A percentile compares a stretch with the other conserved stretches of the same genome.
These are phyloP conservation scores for Pythium myriotylum DNA, from an alignment of 352 stramenopile genomes.

Conservation along the genomic window DNA sequence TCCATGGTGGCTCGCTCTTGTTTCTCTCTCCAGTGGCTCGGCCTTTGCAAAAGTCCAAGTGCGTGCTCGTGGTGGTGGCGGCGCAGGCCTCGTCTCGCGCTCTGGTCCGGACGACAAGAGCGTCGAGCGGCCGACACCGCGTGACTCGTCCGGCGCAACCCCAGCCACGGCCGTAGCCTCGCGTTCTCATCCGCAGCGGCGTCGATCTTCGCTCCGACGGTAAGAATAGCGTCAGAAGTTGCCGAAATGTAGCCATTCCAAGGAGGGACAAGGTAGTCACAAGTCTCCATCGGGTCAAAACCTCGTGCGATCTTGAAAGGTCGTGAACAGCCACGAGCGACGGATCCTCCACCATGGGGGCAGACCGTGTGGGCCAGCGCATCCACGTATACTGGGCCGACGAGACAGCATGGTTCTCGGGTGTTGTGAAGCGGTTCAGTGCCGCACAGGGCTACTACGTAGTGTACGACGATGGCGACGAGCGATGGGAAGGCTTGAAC, in stretches of 20 bases:
- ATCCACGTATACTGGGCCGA: constrained; percentile 77
- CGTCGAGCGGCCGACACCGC: not conserved
- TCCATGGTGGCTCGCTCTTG: constrained; percentile 34
- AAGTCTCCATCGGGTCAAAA: constrained; percentile 4
- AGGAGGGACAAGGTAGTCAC: not conserved
- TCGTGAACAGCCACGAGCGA: not conserved
- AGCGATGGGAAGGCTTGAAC: constrained; percentile 59
- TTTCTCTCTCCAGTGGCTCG: constrained; percentile 15
- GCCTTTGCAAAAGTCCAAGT: constrained; percentile 28
- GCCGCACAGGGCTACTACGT: constrained; percentile 57
- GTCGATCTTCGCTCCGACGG: not conserved
- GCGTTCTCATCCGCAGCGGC: not conserved
- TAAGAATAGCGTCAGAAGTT: constrained; percentile 11
- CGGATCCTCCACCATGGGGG: constrained; percentile 7
- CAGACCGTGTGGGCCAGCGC: constrained; percentile 51
- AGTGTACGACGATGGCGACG: constrained; percentile 81
- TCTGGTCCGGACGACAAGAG: constrained; percentile 15
- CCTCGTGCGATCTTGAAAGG: constrained; percentile 13
- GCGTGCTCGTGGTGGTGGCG: not conserved
- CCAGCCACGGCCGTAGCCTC: not conserved
- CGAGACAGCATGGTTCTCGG: constrained; percentile 75
- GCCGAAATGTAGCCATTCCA: constrained; percentile 2
- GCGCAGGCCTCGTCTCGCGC: not conserved
- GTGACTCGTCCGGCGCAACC: too few species aligned
- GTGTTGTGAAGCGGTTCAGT: constrained; percentile 46